Conservation (phyloP, 2,329 filamentous ascomycete genomes). For the Dactylellina haptotyla region DNA sequence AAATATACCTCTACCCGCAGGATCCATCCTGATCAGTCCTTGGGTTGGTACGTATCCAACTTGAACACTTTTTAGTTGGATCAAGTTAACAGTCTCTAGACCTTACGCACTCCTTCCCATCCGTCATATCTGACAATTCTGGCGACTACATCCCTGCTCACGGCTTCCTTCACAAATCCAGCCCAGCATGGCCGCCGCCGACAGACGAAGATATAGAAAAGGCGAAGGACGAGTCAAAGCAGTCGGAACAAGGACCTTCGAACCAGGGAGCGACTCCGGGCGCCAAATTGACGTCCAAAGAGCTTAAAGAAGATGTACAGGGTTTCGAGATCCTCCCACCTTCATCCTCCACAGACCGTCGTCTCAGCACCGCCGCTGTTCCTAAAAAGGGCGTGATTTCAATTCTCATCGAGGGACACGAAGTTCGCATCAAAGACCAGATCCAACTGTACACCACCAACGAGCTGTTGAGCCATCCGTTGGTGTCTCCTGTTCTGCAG, state of each 20-base stretch:
- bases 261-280: not conserved
- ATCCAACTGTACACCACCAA: conserved; percentile 87
- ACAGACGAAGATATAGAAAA: conserved; percentile 74
- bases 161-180: conserved; percentile 92
- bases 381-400: conserved; percentile 60
- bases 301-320: conserved; percentile 60
- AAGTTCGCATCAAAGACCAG: conserved; percentile 83
- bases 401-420: conserved; percentile 75
- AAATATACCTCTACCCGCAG: conserved; percentile 83
- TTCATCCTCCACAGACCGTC: not conserved
- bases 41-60: conserved; percentile 71
- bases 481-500: conserved; percentile 89
- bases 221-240: conserved; percentile 65
- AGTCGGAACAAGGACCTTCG: conserved; percentile 59
- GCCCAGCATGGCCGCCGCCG: conserved; percentile 89
- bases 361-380: conserved; percentile 3
- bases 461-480: conserved; percentile 81
- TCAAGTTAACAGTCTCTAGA: conserved; percentile 64
- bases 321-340: conserved; percentile 59
- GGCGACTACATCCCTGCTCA: conserved; percentile 85
- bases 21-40: conserved; percentile 88
- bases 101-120: conserved; percentile 93
- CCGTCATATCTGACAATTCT: conserved; percentile 69
- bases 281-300: conserved; percentile 53
- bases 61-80: not conserved